These are phyloP conservation scores for Tricladium varicosporioides DNA, from an alignment of 2,329 filamentous ascomycete species.

Conservation along the genomic window DNA sequence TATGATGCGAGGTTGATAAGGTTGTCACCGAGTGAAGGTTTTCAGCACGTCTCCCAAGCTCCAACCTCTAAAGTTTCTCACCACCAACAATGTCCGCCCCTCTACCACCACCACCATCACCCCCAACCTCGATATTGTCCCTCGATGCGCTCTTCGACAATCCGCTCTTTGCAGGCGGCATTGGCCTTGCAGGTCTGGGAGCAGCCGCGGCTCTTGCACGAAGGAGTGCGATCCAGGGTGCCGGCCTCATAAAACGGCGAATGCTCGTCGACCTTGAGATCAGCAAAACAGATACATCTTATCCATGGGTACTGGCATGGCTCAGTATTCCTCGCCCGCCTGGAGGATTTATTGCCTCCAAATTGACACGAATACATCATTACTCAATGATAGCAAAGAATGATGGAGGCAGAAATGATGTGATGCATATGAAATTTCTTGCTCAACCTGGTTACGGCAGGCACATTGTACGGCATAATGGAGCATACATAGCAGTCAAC, in stretches of 20 bases:
- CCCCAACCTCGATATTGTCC: slow-evolving; percentile 37
- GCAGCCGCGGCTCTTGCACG: slow-evolving; percentile 79
- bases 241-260: slow-evolving; percentile 74
- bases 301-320: slow-evolving; percentile 93
- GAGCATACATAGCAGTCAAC: slow-evolving; percentile 83
- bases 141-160: slow-evolving; percentile 62
- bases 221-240: slow-evolving; percentile 68
- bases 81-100: slow-evolving; percentile 16
- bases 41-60: slow-evolving; percentile 5
- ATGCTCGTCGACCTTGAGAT: slow-evolving; percentile 96
- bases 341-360: slow-evolving; percentile 44
- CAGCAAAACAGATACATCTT: slow-evolving; percentile 88
- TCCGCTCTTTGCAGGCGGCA: slow-evolving; percentile 67
- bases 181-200: slow-evolving; percentile 87
- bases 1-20: background rate
- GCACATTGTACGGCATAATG: slow-evolving; percentile 82
- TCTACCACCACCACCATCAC: slow-evolving; percentile 8
- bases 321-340: slow-evolving; percentile 77
- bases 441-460: slow-evolving; percentile 88
- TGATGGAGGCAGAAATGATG: slow-evolving; percentile 62
- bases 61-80: background rate
- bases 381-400: slow-evolving; percentile 56
- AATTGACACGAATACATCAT: slow-evolving; percentile 59
- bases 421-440: slow-evolving; percentile 75
- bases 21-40: background rate